A percentile compares a stretch with the other conserved stretches of the same genome.
These are phyloP conservation scores for Rachicladosporium sp. DNA, from an alignment of 2,329 filamentous ascomycete species.

Conservation along the genomic window DNA sequence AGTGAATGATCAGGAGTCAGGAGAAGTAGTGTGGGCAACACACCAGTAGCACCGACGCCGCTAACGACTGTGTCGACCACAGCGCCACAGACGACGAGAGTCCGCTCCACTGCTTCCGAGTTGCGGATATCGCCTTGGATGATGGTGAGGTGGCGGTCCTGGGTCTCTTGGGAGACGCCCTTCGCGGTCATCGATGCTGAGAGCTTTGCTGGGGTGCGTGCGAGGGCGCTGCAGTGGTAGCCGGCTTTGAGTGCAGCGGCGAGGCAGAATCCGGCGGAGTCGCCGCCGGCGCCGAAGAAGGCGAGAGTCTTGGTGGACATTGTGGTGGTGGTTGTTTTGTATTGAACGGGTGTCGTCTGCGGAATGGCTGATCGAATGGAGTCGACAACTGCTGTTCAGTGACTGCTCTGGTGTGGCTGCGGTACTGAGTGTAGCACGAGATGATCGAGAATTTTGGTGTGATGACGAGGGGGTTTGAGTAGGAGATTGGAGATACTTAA, in stretches of 20 bases:
- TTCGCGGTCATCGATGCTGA: conserved; percentile 29
- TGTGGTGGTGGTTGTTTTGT: conserved; percentile 2
- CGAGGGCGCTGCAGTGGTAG: conserved; percentile 36
- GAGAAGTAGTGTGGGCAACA: too few species aligned
- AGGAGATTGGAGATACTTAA: too few species aligned
- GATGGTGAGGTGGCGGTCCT: conserved; percentile 34
- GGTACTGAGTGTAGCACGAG: too few species aligned
- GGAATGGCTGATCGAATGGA: too few species aligned
- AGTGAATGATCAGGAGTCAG: too few species aligned
- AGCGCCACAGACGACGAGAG: conserved; percentile 18
- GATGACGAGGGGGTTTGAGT: too few species aligned
- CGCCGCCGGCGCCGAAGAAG: conserved; percentile 43
- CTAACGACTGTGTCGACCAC: conserved; percentile 34
- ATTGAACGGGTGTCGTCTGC: neutral
- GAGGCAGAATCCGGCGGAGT: conserved; percentile 33
- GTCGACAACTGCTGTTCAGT: too few species aligned
- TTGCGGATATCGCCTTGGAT: conserved; percentile 37
- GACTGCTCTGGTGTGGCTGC: too few species aligned
- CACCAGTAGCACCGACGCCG: conserved; percentile 31
- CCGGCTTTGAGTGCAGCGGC: conserved; percentile 32
- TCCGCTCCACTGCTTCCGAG: conserved; percentile 26
- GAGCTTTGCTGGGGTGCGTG: conserved; percentile 39
- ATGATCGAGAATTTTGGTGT: too few species aligned
- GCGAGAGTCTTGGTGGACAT: conserved; percentile 25
- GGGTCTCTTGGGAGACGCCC: conserved; percentile 23